A percentile compares a stretch with the other conserved stretches of the same genome.
Conservation (phyloP, 179 eudicot genomes). For the Pouteria campechiana region DNA sequence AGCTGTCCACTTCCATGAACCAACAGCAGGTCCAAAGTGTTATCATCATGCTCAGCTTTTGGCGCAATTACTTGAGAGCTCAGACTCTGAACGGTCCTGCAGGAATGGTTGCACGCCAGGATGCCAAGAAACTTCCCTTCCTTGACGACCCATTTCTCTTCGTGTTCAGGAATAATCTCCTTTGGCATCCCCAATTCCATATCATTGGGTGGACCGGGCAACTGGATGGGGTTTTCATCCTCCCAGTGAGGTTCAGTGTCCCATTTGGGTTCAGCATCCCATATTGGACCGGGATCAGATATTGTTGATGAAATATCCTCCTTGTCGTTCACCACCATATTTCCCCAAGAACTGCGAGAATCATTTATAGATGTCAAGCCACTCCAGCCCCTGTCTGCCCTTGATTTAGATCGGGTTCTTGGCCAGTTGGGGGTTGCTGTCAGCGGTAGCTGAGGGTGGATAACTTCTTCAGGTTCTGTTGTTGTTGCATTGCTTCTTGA, state of each 20-base stretch:
- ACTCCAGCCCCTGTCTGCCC: slow-evolving; percentile 73
- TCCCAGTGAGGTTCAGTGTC: slow-evolving; percentile 80
- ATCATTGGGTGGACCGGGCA: slow-evolving; percentile 68
- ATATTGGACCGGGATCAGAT: slow-evolving; percentile 98
- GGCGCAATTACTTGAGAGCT: slow-evolving; percentile 96
- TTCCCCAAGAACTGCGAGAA: slow-evolving; percentile 71
- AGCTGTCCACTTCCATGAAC: slow-evolving; percentile 88
- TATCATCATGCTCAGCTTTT: slow-evolving; percentile 87
- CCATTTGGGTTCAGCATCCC: slow-evolving; percentile 99
- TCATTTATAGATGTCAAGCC: slow-evolving; percentile 60
- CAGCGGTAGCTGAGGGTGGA: slow-evolving; percentile 74
- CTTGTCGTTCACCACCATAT: slow-evolving; percentile 55
- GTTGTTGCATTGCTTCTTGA: slow-evolving; percentile 58
- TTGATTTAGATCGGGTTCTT: slow-evolving; percentile 86
- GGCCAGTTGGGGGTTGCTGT: slow-evolving; percentile 88
- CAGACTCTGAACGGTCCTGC: slow-evolving; percentile 92
- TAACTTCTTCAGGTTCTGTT: slow-evolving; percentile 84
- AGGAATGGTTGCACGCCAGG: slow-evolving; percentile 87
- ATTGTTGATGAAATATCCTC: slow-evolving; percentile 96
- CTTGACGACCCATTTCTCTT: slow-evolving; percentile 56
- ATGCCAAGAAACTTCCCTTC: slow-evolving; percentile 86
- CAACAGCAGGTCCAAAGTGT: slow-evolving; percentile 69
- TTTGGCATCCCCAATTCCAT: slow-evolving; percentile 21
- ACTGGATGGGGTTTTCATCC: slow-evolving; percentile 74
- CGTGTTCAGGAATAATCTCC: slow-evolving; percentile 30